Base-by-base conservation (phyloP, 805 yeast genomes). In the Suhomyces emberorum region DNA sequence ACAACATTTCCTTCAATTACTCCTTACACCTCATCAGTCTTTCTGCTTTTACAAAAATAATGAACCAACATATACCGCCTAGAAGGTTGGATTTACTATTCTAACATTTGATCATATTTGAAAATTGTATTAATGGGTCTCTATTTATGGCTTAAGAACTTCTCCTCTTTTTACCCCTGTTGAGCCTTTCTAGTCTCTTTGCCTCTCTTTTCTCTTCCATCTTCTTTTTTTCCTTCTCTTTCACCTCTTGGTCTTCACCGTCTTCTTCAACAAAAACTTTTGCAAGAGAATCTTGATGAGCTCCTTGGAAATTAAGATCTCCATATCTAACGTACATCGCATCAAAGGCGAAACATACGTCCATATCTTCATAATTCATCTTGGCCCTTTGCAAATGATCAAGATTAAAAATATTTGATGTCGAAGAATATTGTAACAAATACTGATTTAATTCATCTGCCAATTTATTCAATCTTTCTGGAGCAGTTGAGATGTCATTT, bases 271-370 rank as follows among this genome's bases (percentile, higher is more conserved):
- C 50, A 28, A 60, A 55, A 4, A 63, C 44, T 16, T 51, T 47
- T 16, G 53, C 51, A 32, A 68, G 52, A 1, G 54, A 43, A 7
- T 49, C 52, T 21, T 50, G 51, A n/a, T 47, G 40, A 8, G 38
- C 34, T 39, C 48, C 56, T 38, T 62, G 69, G 28, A 49, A 45
- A n/a, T 43, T 51, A 12, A 65, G 36, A 21, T 54, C 46, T 10
- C 50, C 49, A 41, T 54, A 52, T 18, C 61, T 46, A 4, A 65
- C 47, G 22, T 51, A 58, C 65, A 67, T 63, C 40, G 56, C 46
- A 46, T 69, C 74, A 41, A 57, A 65, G 1, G 71, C 72, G 46
- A 58, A 67, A 30, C 69, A 57, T 10, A 65, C 54, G 14, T 63
- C 57, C 37, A 66, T 34, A n/a, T 65, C 63, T 15, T 54, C 55